Conservation (phyloP, 192 early-diverging fungal species). For the Coemansia sp. region DNA sequence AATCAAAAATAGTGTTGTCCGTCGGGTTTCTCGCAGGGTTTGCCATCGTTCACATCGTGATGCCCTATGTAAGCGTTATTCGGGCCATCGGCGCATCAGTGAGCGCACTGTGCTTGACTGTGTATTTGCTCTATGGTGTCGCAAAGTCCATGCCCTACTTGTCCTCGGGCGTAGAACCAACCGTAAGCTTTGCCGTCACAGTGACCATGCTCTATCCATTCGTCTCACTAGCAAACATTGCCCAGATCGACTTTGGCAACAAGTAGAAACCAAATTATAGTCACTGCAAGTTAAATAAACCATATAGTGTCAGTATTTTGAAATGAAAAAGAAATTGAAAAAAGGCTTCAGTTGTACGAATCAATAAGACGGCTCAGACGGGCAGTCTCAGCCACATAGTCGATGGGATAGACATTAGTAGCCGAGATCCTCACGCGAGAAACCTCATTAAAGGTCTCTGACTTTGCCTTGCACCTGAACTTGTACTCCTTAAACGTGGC, state of each 20-base stretch:
- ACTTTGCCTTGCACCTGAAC: slow-evolving; percentile 80
- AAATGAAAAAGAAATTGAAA: slow-evolving; percentile 7
- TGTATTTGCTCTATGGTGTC: background rate
- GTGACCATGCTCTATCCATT: slow-evolving; percentile 2
- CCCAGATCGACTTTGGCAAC: slow-evolving; percentile 1
- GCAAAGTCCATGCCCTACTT: slow-evolving; percentile 8
- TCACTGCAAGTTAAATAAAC: background rate
- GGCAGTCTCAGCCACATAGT: slow-evolving; percentile 62
- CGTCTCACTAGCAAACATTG: background rate
- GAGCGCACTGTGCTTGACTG: background rate
- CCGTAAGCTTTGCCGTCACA: background rate
- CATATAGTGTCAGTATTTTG: slow-evolving; percentile 50
- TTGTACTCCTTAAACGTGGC: slow-evolving; percentile 70
- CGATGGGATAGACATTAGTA: slow-evolving; percentile 54
- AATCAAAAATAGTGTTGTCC: background rate
- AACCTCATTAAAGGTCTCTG: slow-evolving; percentile 77
- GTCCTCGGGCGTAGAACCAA: background rate
- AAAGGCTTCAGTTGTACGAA: slow-evolving; percentile 24
- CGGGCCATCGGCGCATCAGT: background rate
- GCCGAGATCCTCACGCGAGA: slow-evolving; percentile 57
- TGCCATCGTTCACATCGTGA: background rate
- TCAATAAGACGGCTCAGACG: slow-evolving; percentile 56
- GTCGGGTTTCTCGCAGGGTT: background rate
- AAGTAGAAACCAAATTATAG: background rate
- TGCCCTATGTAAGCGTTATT: background rate